A percentile compares a stretch with the other conserved stretches of the same genome.
Conservation (phyloP, 2,329 filamentous ascomycete species). For the Paraphoma sp. region DNA sequence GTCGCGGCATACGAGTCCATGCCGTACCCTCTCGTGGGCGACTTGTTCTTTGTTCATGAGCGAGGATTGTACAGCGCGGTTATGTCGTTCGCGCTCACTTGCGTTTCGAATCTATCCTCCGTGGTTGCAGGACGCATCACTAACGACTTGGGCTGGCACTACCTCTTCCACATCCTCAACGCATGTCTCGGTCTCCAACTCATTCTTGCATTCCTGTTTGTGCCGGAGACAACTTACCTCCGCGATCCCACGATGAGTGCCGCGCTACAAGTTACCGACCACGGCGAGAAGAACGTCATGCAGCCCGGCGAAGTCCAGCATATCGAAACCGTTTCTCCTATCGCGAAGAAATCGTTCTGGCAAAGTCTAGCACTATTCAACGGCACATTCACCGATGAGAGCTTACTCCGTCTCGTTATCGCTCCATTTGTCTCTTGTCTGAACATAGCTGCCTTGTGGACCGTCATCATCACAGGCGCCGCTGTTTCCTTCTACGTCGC, state of each 20-base stretch:
- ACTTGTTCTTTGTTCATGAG: slow-evolving; percentile 41
- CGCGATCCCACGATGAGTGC: slow-evolving; percentile 31
- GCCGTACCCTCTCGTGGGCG: slow-evolving; percentile 33
- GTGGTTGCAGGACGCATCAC: slow-evolving; percentile 39
- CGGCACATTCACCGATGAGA: slow-evolving; percentile 44
- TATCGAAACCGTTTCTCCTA: neutral
- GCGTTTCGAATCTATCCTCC: slow-evolving; percentile 37
- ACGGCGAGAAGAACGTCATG: slow-evolving; percentile 6
- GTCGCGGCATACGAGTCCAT: slow-evolving; percentile 38
- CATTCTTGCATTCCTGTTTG: slow-evolving; percentile 54
- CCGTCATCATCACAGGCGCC: slow-evolving; percentile 28
- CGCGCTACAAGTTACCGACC: slow-evolving; percentile 6
- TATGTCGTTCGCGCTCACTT: slow-evolving; percentile 38
- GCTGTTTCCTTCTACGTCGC: slow-evolving; percentile 51
- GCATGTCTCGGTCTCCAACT: slow-evolving; percentile 53
- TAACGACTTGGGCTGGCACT: slow-evolving; percentile 37
- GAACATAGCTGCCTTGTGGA: slow-evolving; percentile 58
- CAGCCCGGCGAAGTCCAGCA: neutral
- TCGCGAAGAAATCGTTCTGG: slow-evolving; percentile 40
- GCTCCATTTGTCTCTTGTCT: slow-evolving; percentile 57
- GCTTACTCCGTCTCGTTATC: slow-evolving; percentile 42
- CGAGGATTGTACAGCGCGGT: slow-evolving; percentile 32
- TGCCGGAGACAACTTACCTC: slow-evolving; percentile 58
- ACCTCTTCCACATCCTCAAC: slow-evolving; percentile 54
- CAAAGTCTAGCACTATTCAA: slow-evolving; percentile 45